Evolutionary conservation across 371 early-diverging fungal species (phyloP).

Genomic region (Mortierella sp.): DNA sequence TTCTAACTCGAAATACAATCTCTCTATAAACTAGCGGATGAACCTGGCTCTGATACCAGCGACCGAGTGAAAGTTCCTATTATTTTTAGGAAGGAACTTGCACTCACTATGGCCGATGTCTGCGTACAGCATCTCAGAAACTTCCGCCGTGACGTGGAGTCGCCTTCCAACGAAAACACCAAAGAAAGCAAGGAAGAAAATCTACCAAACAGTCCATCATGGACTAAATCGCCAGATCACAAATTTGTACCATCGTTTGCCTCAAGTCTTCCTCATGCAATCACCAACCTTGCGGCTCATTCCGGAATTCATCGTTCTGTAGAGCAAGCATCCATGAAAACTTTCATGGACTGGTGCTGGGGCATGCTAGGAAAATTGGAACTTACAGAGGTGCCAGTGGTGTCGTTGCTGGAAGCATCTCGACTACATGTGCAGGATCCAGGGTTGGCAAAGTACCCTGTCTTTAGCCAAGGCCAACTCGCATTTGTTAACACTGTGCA

Average conservation of each 20-base stretch:
- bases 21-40: neutral
- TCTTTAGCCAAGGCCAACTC: conserved; percentile 56
- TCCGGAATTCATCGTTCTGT: conserved; percentile 33
- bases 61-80: conserved; percentile 3
- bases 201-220: neutral
- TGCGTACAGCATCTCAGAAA: conserved; percentile 26
- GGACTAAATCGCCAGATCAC: conserved; percentile 28
- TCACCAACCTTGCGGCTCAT: conserved; percentile 51
- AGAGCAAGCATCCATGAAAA: conserved; percentile 35
- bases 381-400: conserved; percentile 61
- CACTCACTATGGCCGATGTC: conserved; percentile 33
- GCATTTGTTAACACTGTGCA: conserved; percentile 61
- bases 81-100: conserved; percentile 26
- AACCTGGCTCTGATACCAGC: neutral
- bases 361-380: conserved; percentile 57
- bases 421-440: conserved; percentile 52
- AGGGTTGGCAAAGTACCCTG: conserved; percentile 48
- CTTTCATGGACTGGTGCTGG: conserved; percentile 68
- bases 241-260: conserved; percentile 46
- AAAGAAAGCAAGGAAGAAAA: conserved; percentile 13
- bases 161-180: conserved; percentile 45
- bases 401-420: conserved; percentile 55
- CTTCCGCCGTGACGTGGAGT: conserved; percentile 19
- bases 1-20: neutral
- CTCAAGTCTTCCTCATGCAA: conserved; percentile 54